These are phyloP conservation scores for Pilasporangium apinafurcum DNA, from an alignment of 352 stramenopile genomes.

Conservation along the genomic window DNA sequence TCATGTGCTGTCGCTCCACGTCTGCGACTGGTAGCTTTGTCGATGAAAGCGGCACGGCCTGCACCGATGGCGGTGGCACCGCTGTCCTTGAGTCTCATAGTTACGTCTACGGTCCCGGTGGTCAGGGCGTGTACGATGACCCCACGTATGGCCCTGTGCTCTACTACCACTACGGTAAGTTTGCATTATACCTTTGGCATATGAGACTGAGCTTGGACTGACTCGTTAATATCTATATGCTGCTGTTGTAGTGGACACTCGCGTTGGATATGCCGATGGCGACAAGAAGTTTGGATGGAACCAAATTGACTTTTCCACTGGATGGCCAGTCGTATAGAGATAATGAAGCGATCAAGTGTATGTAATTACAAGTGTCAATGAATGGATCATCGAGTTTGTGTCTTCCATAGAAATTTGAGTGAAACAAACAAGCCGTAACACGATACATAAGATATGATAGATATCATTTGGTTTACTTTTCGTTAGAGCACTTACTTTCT, in stretches of 20 bases:
- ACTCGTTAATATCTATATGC: too few species aligned
- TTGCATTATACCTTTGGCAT: background rate
- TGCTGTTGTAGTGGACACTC: conserved; percentile 29
- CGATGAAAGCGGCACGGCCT: conserved; percentile 22
- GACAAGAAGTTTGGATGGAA: conserved; percentile 51
- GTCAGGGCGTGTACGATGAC: conserved; percentile 40
- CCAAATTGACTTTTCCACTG: conserved; percentile 36
- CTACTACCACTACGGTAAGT: conserved; percentile 53
- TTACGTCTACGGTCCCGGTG: conserved; percentile 36
- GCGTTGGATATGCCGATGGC: conserved; percentile 33
- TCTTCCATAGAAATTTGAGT: too few species aligned
- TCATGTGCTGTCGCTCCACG: conserved; percentile 32
- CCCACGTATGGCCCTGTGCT: conserved; percentile 27
- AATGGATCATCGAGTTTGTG: too few species aligned
- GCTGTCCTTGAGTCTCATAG: conserved; percentile 35
- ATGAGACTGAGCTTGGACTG: background rate
- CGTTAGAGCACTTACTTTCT: too few species aligned
- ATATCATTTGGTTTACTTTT: too few species aligned
- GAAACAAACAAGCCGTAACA: too few species aligned
- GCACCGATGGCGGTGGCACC: conserved; percentile 31
- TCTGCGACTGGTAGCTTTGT: conserved; percentile 24
- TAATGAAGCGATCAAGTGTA: too few species aligned
- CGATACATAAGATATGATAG: too few species aligned
- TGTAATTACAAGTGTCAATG: too few species aligned
- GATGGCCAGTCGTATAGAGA: conserved; percentile 37